Evolutionary conservation across 352 stramenopile genomes (phyloP), one percentile per base, ranked within the genome.

Genomic region (Phytopythium sindhum): DNA sequence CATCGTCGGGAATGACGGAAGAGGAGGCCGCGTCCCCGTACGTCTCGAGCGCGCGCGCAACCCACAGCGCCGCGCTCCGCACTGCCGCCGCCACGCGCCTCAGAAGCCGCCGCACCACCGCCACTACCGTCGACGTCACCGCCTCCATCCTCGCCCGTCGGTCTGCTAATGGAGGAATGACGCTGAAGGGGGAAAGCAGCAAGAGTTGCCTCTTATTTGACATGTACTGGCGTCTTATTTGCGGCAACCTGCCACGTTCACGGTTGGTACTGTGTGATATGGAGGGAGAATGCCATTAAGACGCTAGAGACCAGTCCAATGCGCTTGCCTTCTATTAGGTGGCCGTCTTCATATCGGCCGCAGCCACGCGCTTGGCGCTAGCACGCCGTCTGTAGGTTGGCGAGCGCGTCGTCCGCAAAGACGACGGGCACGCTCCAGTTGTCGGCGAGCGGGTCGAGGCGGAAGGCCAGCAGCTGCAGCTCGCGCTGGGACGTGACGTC

Each of bases 401-500:
- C 54, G n/a, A 85, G 65, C 19, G 80, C 70, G 10, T 59, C 69
- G 31, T 75, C 63, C 9, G 65, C 54, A 41, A 88, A 88, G 14
- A 48, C 41, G 14, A 88, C 72, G 26, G 66, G 64, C 24, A 80
- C 66, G 48, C 67, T 72, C 68, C 74, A 82, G 53, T 75, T 75
- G 19, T 69, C 37, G 15, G 66, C 47, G 11, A 60, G 39, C 15
- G 67, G 39, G 65, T 88, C 77, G 19, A 86, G 75, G 21, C 59
- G 75, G 55, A 86, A 81, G 31, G 78, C 69, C 19, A 88, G 67
- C 17, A 88, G 59, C 61, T 82, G 73, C 26, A 88, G 66, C 57
- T 84, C 75, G 1, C 52, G 72, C 41, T 76, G 55, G 1, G 74
- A 82, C 3, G 63, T 69, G n/a, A 88, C 70, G 21, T 81, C 65